Evolutionary conservation across 345 rosid genomes (phyloP).

Genomic region (Ceriops decandra): DNA sequence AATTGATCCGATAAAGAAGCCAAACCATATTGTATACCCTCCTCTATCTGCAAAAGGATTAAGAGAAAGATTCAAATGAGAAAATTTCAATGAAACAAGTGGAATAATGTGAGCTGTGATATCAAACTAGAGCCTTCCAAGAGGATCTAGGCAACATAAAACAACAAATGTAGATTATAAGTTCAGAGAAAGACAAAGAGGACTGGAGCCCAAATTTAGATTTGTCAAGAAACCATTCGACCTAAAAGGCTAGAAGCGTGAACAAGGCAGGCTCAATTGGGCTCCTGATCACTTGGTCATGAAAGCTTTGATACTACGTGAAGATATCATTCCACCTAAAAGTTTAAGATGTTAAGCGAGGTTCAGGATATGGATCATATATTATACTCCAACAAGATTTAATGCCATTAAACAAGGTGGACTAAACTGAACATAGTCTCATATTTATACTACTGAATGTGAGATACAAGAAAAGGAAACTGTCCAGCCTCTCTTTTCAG

Average conservation of each 20-base stretch:
- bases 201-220: too few species aligned
- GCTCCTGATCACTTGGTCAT: too few species aligned
- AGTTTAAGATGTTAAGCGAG: too few species aligned
- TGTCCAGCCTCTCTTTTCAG: background rate
- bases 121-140: background rate
- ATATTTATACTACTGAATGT: background rate
- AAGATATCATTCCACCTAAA: too few species aligned
- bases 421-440: background rate
- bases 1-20: conserved; percentile 71
- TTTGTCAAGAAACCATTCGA: too few species aligned
- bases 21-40: conserved; percentile 77
- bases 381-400: too few species aligned
- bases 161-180: background rate
- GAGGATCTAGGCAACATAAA: background rate
- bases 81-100: background rate
- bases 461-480: background rate
- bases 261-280: too few species aligned
- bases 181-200: background rate
- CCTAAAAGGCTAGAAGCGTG: too few species aligned
- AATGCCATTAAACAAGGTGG: too few species aligned
- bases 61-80: conserved; percentile 7
- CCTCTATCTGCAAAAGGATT: conserved; percentile 52
- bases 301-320: too few species aligned
- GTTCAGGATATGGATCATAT: too few species aligned
- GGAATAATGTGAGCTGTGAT: background rate